Conservation (phyloP, 192 early-diverging fungal genomes). For the Allomyces macrogynus region DNA sequence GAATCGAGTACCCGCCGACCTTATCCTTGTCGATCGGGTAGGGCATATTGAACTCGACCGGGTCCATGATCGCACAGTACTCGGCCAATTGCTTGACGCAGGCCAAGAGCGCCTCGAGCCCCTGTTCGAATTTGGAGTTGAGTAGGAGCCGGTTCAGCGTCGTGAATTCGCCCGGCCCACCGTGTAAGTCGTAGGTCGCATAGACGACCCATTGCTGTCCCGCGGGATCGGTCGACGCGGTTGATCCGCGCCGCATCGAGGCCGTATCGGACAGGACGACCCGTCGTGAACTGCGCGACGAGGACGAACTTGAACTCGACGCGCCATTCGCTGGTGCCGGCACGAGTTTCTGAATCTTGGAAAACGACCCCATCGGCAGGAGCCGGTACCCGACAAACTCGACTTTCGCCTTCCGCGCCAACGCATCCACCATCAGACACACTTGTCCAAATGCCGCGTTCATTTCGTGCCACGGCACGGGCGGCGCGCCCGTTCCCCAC, state of each 20-base stretch:
- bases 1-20: slow-evolving; percentile 63
- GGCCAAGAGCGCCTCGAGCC: not conserved
- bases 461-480: slow-evolving; percentile 88
- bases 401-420: slow-evolving; percentile 65
- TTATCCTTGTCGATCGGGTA: slow-evolving; percentile 59
- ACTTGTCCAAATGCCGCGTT: slow-evolving; percentile 95
- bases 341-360: slow-evolving; percentile 65
- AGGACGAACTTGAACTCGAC: slow-evolving; percentile 33
- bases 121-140: not conserved
- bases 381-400: slow-evolving; percentile 61
- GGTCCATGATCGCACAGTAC: not conserved
- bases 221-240: not conserved
- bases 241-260: not conserved
- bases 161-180: not conserved
- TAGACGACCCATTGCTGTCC: slow-evolving; percentile 49
- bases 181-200: not conserved
- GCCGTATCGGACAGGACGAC: not conserved
- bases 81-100: slow-evolving; percentile 1
- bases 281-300: not conserved
- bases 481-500: slow-evolving; percentile 33
- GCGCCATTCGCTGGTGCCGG: slow-evolving; percentile 54
- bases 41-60: slow-evolving; percentile 2
- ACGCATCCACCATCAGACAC: slow-evolving; percentile 61
- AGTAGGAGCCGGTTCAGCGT: not conserved
- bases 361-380: slow-evolving; percentile 80